phyloP scores from a whole-genome alignment of 1,284 basidiomycete genomes.

The Cutaneotrichosporon sp. region DNA sequence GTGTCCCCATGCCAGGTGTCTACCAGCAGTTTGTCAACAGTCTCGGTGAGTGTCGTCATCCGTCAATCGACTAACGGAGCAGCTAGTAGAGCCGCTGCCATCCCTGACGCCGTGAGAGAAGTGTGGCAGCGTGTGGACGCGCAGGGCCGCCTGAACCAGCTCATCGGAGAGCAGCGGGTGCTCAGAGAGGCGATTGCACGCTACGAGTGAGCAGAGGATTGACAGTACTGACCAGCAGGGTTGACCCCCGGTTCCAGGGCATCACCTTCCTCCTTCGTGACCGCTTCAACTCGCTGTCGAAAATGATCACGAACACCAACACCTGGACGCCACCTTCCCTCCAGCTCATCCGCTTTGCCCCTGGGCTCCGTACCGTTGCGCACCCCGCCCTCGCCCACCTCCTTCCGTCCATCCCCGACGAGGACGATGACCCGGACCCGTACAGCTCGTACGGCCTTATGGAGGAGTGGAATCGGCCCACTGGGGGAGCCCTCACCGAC shows the following conservation, averaged over 20 bases:
- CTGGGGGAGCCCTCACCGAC: constrained; percentile 29
- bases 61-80: neutral
- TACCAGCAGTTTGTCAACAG: neutral
- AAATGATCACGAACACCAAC: neutral
- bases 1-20: neutral
- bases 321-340: neutral
- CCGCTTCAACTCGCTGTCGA: neutral
- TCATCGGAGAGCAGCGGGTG: neutral
- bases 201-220: neutral
- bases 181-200: neutral
- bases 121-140: neutral
- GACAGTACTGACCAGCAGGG: neutral
- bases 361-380: neutral
- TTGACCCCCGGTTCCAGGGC: neutral
- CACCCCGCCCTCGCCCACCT: neutral
- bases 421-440: neutral
- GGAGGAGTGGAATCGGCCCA: constrained; percentile 14
- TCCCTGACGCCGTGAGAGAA: neutral
- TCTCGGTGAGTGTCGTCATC: neutral
- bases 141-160: neutral
- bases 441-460: neutral
- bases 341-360: neutral
- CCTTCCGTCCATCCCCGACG: neutral
- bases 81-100: neutral
- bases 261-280: neutral